phyloP scores from a whole-genome alignment of 768 basidiomycete species.

The Boletus huronensis region DNA sequence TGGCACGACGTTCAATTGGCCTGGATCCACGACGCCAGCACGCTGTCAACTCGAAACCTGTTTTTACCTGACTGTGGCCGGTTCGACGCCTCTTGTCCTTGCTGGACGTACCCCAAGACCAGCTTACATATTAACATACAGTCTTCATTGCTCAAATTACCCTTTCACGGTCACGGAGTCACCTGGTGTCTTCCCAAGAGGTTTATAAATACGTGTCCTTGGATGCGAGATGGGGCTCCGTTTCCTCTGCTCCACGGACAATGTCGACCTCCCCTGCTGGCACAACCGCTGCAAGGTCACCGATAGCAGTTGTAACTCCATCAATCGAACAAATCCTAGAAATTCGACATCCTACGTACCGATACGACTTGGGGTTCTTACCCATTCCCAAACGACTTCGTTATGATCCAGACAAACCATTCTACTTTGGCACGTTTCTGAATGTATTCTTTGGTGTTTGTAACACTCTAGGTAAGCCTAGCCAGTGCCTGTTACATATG shows the following conservation, averaged over 20 bases:
- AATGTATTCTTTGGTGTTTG: slow-evolving; percentile 62
- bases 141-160: background rate
- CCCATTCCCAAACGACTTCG: slow-evolving; percentile 55
- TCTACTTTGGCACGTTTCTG: slow-evolving; percentile 45
- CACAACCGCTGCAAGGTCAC: background rate
- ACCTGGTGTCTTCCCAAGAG: background rate
- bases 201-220: slow-evolving; percentile 1
- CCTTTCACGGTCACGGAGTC: background rate
- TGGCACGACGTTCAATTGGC: background rate
- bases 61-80: background rate
- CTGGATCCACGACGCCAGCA: background rate
- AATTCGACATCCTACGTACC: background rate
- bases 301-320: background rate
- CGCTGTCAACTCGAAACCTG: background rate
- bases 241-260: background rate
- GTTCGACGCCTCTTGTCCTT: background rate
- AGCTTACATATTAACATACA: background rate
- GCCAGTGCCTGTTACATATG: background rate
- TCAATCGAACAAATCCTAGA: background rate
- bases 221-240: background rate
- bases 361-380: slow-evolving; percentile 51
- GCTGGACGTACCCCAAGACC: background rate
- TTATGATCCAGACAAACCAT: slow-evolving; percentile 47
- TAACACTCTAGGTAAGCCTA: slow-evolving; percentile 39
- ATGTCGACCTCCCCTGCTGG: background rate